Conservation (phyloP, 257 asterid species). For the Rubia yunnanensis region DNA sequence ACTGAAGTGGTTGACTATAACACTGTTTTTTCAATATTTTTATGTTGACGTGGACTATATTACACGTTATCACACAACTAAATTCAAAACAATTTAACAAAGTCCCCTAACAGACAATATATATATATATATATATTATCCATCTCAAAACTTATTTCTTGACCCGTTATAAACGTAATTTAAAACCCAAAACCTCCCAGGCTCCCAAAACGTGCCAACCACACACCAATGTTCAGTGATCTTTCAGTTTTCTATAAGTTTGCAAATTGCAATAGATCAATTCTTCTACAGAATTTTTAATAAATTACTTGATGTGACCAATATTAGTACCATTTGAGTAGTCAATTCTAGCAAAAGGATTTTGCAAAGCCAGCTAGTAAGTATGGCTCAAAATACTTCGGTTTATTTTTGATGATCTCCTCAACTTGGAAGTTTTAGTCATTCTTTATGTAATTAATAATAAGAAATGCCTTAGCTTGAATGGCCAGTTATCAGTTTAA, state of each 20-base stretch:
- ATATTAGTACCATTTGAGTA: not conserved
- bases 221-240: not conserved
- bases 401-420: not conserved
- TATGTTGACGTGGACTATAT: not conserved
- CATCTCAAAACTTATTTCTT: no score
- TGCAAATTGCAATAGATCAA: not conserved
- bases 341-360: not conserved
- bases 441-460: not conserved
- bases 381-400: not conserved
- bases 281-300: not conserved
- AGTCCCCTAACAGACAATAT: no score
- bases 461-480: not conserved
- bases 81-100: no score
- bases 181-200: not conserved
- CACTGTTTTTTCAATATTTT: no score
- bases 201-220: not conserved
- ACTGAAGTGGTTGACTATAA: not conserved
- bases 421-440: no score
- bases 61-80: not conserved
- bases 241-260: not conserved
- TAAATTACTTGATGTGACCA: not conserved
- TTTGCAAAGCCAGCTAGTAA: not conserved
- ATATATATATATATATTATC: no score
- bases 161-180: not conserved
- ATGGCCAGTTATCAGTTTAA: not conserved